phyloP scores from a whole-genome alignment of 2,329 filamentous ascomycete genomes.

The Bipolaris oryzae region DNA sequence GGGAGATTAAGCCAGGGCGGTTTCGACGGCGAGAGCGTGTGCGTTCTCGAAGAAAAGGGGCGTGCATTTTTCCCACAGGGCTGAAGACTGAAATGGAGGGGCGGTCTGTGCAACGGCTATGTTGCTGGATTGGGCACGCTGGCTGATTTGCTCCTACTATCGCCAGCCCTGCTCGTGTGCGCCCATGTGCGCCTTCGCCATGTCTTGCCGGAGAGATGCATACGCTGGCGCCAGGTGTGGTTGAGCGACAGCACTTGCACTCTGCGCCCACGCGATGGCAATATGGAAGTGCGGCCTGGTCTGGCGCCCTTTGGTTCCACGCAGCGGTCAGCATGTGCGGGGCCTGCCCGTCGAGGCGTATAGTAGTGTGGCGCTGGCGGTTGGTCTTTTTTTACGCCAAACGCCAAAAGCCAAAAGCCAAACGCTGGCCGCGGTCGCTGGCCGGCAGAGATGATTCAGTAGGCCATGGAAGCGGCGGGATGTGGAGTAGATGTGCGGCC shows the following conservation, averaged over 20 bases:
- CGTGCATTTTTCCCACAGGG: conserved; percentile 13
- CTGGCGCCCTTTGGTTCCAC: conserved; percentile 20
- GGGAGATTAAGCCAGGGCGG: conserved; percentile 7
- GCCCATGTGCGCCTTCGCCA: conserved; percentile 14
- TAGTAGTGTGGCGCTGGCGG: no score
- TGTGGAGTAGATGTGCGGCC: conserved; percentile 19
- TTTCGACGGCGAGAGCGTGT: conserved; percentile 4
- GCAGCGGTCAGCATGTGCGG: conserved; percentile 14
- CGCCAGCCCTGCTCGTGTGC: conserved; percentile 16
- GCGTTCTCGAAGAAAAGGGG: conserved; percentile 11
- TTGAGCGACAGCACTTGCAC: conserved; percentile 19
- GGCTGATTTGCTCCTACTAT: conserved; percentile 20
- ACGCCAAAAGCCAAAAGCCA: no score
- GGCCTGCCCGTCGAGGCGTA: conserved; percentile 3
- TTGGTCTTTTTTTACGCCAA: no score
- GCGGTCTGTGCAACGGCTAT: conserved; percentile 23
- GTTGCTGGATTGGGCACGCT: conserved; percentile 18
- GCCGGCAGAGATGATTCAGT: background rate
- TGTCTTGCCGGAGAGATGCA: conserved; percentile 27
- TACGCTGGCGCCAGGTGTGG: conserved; percentile 23
- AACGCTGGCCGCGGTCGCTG: no score
- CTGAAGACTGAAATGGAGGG: conserved; percentile 13
- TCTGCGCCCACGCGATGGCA: conserved; percentile 2
- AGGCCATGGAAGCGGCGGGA: conserved; percentile 6
- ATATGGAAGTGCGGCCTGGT: conserved; percentile 9